Conservation (phyloP, 768 basidiomycete species). For the Naganishia kalamii region DNA sequence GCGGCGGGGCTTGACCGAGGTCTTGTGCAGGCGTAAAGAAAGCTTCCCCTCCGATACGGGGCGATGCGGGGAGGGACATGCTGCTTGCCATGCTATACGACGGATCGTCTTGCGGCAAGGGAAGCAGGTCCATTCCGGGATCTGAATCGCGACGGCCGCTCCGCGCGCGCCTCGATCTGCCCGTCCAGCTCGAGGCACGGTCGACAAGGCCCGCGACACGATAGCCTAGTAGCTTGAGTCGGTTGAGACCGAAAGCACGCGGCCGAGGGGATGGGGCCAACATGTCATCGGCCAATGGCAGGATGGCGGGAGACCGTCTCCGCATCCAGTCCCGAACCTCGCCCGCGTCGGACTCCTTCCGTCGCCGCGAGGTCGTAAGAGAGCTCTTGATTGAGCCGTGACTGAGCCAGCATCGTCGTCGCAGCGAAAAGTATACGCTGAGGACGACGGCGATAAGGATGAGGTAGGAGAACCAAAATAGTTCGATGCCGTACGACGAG, state of each 20-base stretch:
- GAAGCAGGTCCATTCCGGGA: background rate
- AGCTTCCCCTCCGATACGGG: slow-evolving; percentile 7
- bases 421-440: slow-evolving; percentile 26
- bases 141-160: background rate
- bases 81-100: slow-evolving; percentile 11
- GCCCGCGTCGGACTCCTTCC: slow-evolving; percentile 32
- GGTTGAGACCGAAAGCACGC: background rate
- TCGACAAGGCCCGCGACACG: background rate
- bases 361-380: slow-evolving; percentile 8
- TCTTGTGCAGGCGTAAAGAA: slow-evolving; percentile 27
- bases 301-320: background rate
- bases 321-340: slow-evolving; percentile 14
- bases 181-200: background rate
- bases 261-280: slow-evolving; percentile 6
- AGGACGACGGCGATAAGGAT: slow-evolving; percentile 29
- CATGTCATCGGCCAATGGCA: slow-evolving; percentile 16
- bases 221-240: slow-evolving; percentile 11
- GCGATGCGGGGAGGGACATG: slow-evolving; percentile 24
- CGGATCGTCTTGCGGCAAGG: slow-evolving; percentile 5
- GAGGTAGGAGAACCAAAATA: slow-evolving; percentile 35
- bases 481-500: slow-evolving; percentile 33
- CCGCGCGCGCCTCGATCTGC: background rate
- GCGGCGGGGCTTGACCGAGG: background rate
- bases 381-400: slow-evolving; percentile 7
- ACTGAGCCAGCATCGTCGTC: slow-evolving; percentile 23